Evolutionary conservation across 2,329 filamentous ascomycete genomes (phyloP).

Genomic region (Fusarium graminum): DNA sequence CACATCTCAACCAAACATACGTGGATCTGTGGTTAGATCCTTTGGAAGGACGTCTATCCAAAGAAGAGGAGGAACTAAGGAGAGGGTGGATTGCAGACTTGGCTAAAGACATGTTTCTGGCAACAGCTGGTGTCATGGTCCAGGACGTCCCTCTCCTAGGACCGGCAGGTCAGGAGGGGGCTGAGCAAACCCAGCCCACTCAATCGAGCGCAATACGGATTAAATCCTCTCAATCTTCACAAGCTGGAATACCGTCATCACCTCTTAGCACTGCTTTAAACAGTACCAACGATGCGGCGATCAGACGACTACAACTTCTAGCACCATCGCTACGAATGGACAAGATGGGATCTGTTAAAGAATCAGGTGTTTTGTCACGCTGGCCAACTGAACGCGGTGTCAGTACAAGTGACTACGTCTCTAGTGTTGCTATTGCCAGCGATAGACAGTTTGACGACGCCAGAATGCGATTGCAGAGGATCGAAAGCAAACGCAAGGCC

Average conservation of each 20-base stretch:
- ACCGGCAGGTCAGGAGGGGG: conserved; percentile 19
- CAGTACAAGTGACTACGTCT: conserved; percentile 54
- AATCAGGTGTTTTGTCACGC: conserved; percentile 52
- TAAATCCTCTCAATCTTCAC: conserved; percentile 46
- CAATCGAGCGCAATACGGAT: conserved; percentile 35
- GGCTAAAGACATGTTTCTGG: conserved; percentile 53
- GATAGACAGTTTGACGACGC: conserved; percentile 54
- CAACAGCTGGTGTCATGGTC: conserved; percentile 54
- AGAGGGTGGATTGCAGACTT: conserved; percentile 51
- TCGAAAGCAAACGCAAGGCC: conserved; percentile 53
- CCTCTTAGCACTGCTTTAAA: conserved; percentile 31
- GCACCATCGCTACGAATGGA: conserved; percentile 49
- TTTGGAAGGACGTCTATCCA: conserved; percentile 41
- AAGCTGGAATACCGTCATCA: conserved; percentile 41
- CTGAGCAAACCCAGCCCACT: conserved; percentile 24
- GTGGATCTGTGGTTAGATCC: conserved; percentile 53
- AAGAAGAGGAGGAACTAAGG: conserved; percentile 44
- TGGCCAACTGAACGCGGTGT: conserved; percentile 58
- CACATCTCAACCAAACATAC: conserved; percentile 49
- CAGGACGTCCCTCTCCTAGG: conserved; percentile 53
- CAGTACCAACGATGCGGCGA: conserved; percentile 46
- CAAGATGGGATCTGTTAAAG: conserved; percentile 47
- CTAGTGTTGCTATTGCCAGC: conserved; percentile 55
- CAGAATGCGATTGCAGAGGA: conserved; percentile 52
- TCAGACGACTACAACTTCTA: conserved; percentile 55